Evolutionary conservation across 2,329 filamentous ascomycete genomes (phyloP), one percentile per base, ranked within the genome.

Genomic region (Aspergillus alliaceus): DNA sequence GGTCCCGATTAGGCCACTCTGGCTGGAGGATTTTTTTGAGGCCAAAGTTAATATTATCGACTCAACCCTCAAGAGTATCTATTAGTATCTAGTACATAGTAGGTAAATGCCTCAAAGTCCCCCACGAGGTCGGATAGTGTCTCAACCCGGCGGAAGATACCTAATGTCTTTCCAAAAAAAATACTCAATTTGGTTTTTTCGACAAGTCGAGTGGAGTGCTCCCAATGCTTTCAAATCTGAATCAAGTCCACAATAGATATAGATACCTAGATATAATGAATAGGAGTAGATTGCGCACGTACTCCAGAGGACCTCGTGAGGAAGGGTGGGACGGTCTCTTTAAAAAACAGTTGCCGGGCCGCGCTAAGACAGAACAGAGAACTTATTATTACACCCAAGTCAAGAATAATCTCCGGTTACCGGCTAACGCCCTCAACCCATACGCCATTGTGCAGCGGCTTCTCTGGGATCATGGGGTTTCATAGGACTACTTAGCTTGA

Each of bases 401-500:
- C n/a, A 29, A 37, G 27, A 37, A 49, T 40, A 57, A 54, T 61
- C 48, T 57, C 59, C 59, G 59, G 57, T 55, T 58, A 49, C 56
- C 53, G 50, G 50, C 46, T 40, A n/a, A 35, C 25, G 31, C 14
- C n/a, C 20, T 14, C 31, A 34, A 32, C 40, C 50, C 59, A 59
- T 59, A 62, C 61, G 59, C 61, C 55, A 60, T 60, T 57, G 55
- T 64, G 61, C 59, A 64, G 57, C 37, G 49, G 34, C 27, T 25
- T 18, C 48, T 37, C 29, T 12, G 20, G 32, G 48, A 27, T 51
- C 14, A 22, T 12, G 34, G n/a, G 11, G 46, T 22, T 25, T 31
- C 24, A 44, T 42, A 32, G 51, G 55, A 54, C 46, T 51, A 39
- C n/a, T 42, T 14, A 51, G 25, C 37, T 18, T 46, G 31, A 54